These are phyloP conservation scores for Rosa chinensis DNA, from an alignment of 306 rosid genomes.

Conservation along the genomic window DNA sequence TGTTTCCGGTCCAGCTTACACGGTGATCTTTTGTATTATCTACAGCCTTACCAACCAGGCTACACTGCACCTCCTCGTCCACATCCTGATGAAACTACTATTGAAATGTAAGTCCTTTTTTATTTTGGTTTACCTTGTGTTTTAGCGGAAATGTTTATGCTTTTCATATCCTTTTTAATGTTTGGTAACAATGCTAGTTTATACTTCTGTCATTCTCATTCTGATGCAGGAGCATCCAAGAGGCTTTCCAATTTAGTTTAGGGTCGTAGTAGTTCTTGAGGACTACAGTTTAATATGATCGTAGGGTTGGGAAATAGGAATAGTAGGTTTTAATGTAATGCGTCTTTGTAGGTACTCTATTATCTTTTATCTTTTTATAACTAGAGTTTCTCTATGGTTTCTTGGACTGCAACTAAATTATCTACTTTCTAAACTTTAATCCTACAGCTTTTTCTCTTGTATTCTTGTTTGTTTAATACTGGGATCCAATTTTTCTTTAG, in stretches of 20 bases:
- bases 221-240: not conserved
- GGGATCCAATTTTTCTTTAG: not conserved
- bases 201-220: not conserved
- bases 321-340: not conserved
- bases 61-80: slow-evolving; percentile 90
- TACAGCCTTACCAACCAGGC: slow-evolving; percentile 79
- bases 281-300: not conserved
- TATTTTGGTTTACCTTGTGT: not conserved
- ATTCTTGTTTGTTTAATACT: not conserved
- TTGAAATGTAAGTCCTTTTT: slow-evolving; percentile 65
- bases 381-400: not conserved
- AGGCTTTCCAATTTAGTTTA: not conserved
- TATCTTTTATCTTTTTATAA: not conserved
- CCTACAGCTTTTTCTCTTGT: not conserved
- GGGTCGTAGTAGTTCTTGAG: not conserved
- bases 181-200: not conserved
- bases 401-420: not conserved
- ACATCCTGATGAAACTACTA: slow-evolving; percentile 82
- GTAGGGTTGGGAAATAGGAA: not conserved
- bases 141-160: not conserved
- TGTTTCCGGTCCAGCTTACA: not conserved
- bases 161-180: not conserved
- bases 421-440: not conserved
- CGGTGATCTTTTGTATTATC: slow-evolving; percentile 27
- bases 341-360: not conserved